phyloP scores from a whole-genome alignment of 441 rosid species.

The Manihot esculenta region DNA sequence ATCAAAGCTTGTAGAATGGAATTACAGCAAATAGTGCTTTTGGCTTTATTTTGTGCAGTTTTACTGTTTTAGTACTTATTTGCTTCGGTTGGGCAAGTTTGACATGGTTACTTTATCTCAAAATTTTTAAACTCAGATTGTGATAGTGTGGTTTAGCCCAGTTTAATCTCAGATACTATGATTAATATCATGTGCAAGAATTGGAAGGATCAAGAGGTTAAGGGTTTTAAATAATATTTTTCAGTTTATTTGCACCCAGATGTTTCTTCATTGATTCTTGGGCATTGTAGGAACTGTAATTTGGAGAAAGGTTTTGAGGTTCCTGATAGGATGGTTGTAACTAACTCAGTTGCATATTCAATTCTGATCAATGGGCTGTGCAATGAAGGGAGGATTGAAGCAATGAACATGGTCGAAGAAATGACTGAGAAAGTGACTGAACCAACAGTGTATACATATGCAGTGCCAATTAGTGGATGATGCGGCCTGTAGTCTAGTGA shows the following conservation, averaged over 20 bases:
- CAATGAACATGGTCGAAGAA: conserved; percentile 49
- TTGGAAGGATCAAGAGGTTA: conserved; percentile 50
- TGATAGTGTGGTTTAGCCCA: conserved; percentile 49
- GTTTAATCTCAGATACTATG: conserved; percentile 55
- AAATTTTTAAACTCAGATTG: conserved; percentile 38
- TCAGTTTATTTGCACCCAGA: conserved; percentile 48
- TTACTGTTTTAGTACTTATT: conserved; percentile 52
- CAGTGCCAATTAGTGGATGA: conserved; percentile 51
- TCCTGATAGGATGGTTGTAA: conserved; percentile 50
- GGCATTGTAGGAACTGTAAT: conserved; percentile 52
- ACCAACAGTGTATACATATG: conserved; percentile 54
- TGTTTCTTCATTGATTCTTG: conserved; percentile 61
- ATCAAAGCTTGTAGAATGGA: too few relatives aligned
- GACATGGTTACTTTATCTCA: conserved; percentile 46
- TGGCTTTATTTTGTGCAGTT: conserved; percentile 45
- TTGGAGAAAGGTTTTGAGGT: conserved; percentile 49
- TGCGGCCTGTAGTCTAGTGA: conserved; percentile 42
- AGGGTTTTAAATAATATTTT: conserved; percentile 44
- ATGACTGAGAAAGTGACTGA: conserved; percentile 48
- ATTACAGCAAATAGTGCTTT: conserved; percentile 31
- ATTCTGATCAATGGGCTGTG: conserved; percentile 57
- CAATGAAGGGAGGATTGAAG: conserved; percentile 51
- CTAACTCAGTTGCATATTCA: conserved; percentile 53
- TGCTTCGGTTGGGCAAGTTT: conserved; percentile 58
- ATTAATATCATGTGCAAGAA: conserved; percentile 52